phyloP scores from a whole-genome alignment of 1,284 basidiomycete genomes.

The Blastosporella zonata region DNA sequence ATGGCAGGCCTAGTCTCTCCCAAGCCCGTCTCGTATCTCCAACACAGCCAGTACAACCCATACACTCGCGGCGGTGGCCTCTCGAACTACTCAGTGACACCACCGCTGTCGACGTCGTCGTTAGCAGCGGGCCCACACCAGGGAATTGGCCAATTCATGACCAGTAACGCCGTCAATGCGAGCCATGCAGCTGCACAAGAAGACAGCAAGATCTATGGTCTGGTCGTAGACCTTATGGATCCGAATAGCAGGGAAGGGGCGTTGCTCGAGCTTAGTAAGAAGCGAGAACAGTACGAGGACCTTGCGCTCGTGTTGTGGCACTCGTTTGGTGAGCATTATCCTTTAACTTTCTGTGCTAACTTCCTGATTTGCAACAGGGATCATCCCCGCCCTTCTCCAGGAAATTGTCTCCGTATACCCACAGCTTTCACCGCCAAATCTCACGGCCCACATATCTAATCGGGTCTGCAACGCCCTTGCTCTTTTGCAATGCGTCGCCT shows the following conservation, averaged over 20 bases:
- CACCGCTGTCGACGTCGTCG: slow-evolving; percentile 39
- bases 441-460: slow-evolving; percentile 98
- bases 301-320: slow-evolving; percentile 98
- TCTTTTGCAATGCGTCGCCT: slow-evolving; percentile 95
- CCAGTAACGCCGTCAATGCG: slow-evolving; percentile 23
- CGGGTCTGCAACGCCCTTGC: slow-evolving; percentile 99
- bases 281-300: slow-evolving; percentile 98
- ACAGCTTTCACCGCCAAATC: slow-evolving; percentile 90
- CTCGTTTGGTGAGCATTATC: slow-evolving; percentile 79
- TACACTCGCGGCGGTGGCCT: slow-evolving; percentile 42
- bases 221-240: slow-evolving; percentile 83
- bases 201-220: slow-evolving; percentile 77
- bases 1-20: slow-evolving; percentile 62
- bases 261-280: slow-evolving; percentile 95
- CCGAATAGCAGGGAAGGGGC: slow-evolving; percentile 82
- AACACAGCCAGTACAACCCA: slow-evolving; percentile 51
- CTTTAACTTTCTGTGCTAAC: neutral
- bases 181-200: slow-evolving; percentile 49
- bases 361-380: slow-evolving; percentile 51
- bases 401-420: slow-evolving; percentile 99
- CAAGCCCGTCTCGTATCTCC: slow-evolving; percentile 61
- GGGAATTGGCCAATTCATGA: slow-evolving; percentile 38
- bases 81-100: slow-evolving; percentile 50
- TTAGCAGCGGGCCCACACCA: slow-evolving; percentile 52
- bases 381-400: slow-evolving; percentile 98